Evolutionary conservation across 495 filamentous ascomycete species (phyloP), one percentile per base, ranked within the genome.

Genomic region (Podospora pseudopauciseta): DNA sequence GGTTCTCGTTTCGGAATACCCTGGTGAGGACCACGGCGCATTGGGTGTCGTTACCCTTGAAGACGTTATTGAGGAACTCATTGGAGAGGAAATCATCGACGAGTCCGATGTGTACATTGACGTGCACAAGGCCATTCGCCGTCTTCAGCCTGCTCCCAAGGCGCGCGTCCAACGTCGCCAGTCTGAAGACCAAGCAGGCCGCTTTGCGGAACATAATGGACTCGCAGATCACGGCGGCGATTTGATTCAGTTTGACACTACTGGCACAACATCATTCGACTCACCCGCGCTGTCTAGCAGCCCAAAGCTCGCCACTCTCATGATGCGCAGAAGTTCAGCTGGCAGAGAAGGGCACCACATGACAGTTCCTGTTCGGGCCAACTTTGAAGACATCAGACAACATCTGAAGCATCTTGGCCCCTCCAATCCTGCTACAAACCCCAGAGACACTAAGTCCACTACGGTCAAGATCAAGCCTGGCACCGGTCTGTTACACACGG

Each of bases 41-140:
- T 80, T 97, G 18, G 95, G 95, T 26, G 95, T 99, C 1, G 91
- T 98, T 13, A 99, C 95, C 0, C 80, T 99, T 3, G 95, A 99
- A 78, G 95, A 99, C 80, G 96, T 98, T 13, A 98, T 98, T 68
- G 95, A 99, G 77, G 95, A 99, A 76, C 81, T 99, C 49, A 98
- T 99, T 77, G 95, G 96, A 77, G 95, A 99, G 91, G 90, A 92
- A 77, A 92, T 92, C 60, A 86, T 87, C 62, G 85, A 87, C 75
- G 94, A 97, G 77, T 96, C 93, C 4, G 94, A 97, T 75, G 93
- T 99, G 23, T 99, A 93, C 71, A 89, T 99, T 70, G 95, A 99
- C 78, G 93, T 99, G 13, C 87, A 97, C 81, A 98, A 97, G 78
- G 96, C 94, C 6, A 97, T 99, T 70, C 86, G 95, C 34, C 90